Base-by-base conservation (phyloP, 257 asterid genomes). In the Solanum chiquidenum region DNA sequence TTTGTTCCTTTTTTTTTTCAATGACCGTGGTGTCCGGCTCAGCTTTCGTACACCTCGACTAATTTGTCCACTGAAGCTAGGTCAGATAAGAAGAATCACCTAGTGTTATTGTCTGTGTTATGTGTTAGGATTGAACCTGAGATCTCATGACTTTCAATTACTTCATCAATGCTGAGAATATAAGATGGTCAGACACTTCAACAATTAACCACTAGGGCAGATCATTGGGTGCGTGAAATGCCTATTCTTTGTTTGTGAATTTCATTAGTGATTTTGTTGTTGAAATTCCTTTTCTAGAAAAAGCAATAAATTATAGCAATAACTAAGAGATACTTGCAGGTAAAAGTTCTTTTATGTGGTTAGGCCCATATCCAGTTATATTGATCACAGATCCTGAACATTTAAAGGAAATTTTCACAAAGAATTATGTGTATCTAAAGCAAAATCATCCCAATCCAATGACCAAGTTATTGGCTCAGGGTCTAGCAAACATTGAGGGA, bases 321-420 rank as follows among this genome's bases (percentile, higher is more conserved):
- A 10, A 74, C 16, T 35, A n/a, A 66, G 2, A 21, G 80, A 34
- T 73, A 74, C 18, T 52, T 60, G 83, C 91, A 93, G 95, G 98
- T 83, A 88, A 42, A 20, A 90, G 89, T 55, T 86, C 89, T 3
- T 92, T 91, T 38, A 3, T 85, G 14, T 94, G 97, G 98, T n/a
- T 92, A 23, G 98, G 98, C 3, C 93, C 95, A 31, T 89, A 33
- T 21, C 94, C 98, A 9, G 6, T 89, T 3, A 44, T 92, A 4
- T 66, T 91, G 13, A 49, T 94, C 60, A 88, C 83, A 18, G 94
- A 93, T 3, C 88, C 94, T 73, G 95, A 91, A 42, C 91, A 89
- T 21, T 37, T 93, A n/a, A 94, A 89, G 91, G 97, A 94, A 72
- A 89, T 94, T 14, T 10, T 90, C 20, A 76, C 49, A 27, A 93